phyloP scores from a whole-genome alignment of 2,329 filamentous ascomycete species.

The Penicillium sp. region DNA sequence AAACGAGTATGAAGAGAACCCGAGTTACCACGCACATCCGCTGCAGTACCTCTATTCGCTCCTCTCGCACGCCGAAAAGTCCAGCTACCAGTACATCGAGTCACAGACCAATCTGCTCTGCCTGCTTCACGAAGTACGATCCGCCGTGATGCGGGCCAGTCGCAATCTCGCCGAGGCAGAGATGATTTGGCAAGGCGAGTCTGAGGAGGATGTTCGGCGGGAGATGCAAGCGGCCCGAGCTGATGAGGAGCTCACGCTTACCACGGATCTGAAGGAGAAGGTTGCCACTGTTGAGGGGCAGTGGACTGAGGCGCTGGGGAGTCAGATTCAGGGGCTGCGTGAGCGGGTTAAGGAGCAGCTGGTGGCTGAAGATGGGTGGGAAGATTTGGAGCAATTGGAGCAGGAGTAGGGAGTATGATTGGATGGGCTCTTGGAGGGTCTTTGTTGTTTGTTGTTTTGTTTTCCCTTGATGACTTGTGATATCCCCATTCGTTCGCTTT shows the following conservation, averaged over 20 bases:
- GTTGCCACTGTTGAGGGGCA: conserved; percentile 87
- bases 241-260: conserved; percentile 71
- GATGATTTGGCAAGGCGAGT: conserved; percentile 50
- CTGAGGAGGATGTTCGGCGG: conserved; percentile 44
- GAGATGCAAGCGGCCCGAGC: conserved; percentile 61
- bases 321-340: conserved; percentile 71
- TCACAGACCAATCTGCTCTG: conserved; percentile 89
- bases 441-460: conserved; percentile 4
- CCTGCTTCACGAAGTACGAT: conserved; percentile 85
- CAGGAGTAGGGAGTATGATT: conserved; percentile 37
- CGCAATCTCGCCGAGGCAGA: conserved; percentile 69
- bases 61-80: conserved; percentile 84
- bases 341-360: conserved; percentile 73
- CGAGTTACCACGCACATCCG: conserved; percentile 75
- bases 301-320: conserved; percentile 85
- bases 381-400: conserved; percentile 67
- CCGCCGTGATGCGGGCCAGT: conserved; percentile 70
- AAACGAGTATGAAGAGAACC: conserved; percentile 80
- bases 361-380: conserved; percentile 80
- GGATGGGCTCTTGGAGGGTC: neutral
- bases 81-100: conserved; percentile 95
- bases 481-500: conserved; percentile 29
- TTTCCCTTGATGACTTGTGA: conserved; percentile 20
- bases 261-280: conserved; percentile 88
- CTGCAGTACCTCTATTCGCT: conserved; percentile 88